Evolutionary conservation across 1,284 basidiomycete genomes (phyloP).

Genomic region (Pholiota adiposa): DNA sequence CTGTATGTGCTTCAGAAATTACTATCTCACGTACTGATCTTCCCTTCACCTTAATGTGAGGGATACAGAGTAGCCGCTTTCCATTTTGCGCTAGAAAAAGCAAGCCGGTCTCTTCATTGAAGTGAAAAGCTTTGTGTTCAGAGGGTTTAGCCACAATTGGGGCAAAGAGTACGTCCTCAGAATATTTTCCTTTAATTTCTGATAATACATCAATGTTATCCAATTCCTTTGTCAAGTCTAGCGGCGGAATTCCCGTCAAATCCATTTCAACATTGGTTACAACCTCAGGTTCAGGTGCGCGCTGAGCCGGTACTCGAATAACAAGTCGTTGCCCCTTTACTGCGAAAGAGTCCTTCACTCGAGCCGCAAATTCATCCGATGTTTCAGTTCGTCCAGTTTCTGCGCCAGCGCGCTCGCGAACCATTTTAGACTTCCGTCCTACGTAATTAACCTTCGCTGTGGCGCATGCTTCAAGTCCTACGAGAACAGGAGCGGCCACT

Average conservation of each 20-base stretch:
- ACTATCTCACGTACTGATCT: slow-evolving; percentile 31
- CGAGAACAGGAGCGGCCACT: neutral
- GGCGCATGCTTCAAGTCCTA: neutral
- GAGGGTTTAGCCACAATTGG: slow-evolving; percentile 24
- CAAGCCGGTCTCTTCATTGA: slow-evolving; percentile 25
- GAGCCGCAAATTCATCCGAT: slow-evolving; percentile 17
- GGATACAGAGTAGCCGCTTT: slow-evolving; percentile 36
- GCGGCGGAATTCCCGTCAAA: neutral
- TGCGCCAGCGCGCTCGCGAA: neutral
- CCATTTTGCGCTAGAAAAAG: slow-evolving; percentile 25
- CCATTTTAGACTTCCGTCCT: neutral
- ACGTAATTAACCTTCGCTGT: neutral
- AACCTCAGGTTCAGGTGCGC: neutral
- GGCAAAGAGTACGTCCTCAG: slow-evolving; percentile 29
- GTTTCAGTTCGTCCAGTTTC: slow-evolving; percentile 23
- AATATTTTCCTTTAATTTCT: slow-evolving; percentile 20
- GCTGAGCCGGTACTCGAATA: neutral
- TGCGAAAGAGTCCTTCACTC: slow-evolving; percentile 13
- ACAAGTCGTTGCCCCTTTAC: slow-evolving; percentile 8
- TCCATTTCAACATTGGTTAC: neutral
- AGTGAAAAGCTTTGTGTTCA: slow-evolving; percentile 24
- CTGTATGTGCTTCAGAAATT: slow-evolving; percentile 34
- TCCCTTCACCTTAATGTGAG: slow-evolving; percentile 25
- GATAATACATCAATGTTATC: slow-evolving; percentile 17
- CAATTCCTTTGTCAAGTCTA: neutral